phyloP scores from a whole-genome alignment of 257 asterid genomes.

The Lavandula angustifolia region DNA sequence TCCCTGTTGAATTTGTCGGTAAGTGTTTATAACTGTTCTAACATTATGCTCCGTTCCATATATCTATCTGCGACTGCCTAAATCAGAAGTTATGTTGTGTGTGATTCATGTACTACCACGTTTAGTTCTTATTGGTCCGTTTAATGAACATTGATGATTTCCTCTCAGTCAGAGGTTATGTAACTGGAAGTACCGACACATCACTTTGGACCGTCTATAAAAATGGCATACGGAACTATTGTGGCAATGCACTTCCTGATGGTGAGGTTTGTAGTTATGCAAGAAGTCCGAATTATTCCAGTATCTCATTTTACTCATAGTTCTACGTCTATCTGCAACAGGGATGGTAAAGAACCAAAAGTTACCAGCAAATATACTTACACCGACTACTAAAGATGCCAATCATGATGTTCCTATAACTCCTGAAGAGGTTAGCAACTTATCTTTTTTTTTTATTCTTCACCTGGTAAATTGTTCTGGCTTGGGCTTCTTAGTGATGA shows the following conservation, averaged over 20 bases:
- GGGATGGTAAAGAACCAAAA: constrained; percentile 88
- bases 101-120: neutral
- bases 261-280: constrained; percentile 56
- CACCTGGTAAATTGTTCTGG: constrained; percentile 5
- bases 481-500: constrained; percentile 17
- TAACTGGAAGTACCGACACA: constrained; percentile 97
- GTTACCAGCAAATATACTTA: constrained; percentile 68
- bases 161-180: constrained; percentile 78
- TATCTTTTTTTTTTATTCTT: constrained; percentile 9
- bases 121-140: constrained; percentile 9
- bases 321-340: constrained; percentile 32
- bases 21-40: constrained; percentile 34
- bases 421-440: constrained; percentile 69
- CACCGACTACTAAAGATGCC: constrained; percentile 93
- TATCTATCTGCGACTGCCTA: constrained; percentile 2
- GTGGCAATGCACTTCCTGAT: constrained; percentile 90
- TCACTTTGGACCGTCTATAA: constrained; percentile 95
- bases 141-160: constrained; percentile 25
- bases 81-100: constrained; percentile 5
- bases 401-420: constrained; percentile 96
- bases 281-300: constrained; percentile 12
- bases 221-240: constrained; percentile 74
- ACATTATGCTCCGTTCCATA: neutral
- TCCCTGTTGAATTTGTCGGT: constrained; percentile 98
- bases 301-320: constrained; percentile 10